Evolutionary conservation across 169 alveolate genomes (phyloP), one percentile per base, ranked within the genome.

Genomic region (Plasmodium vinckei): DNA sequence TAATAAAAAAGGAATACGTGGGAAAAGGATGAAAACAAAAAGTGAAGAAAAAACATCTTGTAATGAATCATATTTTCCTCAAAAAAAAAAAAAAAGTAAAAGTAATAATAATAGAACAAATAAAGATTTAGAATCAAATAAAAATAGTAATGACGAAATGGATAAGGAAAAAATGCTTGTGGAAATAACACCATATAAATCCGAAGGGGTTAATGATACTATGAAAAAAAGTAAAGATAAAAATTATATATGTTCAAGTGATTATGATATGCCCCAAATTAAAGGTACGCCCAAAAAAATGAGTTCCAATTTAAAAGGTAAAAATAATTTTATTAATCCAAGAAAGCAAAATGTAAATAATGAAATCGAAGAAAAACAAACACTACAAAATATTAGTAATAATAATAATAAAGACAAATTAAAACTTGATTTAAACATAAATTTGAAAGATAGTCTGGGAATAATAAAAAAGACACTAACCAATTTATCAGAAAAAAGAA

Each of bases 241-340:
- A 49, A 44, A 70, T 56, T 21, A 49, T 17, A 51, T 42, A 27
- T 51, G 15, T 70, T 17, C 39, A 51, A 15, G 60, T 27, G 54
- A 57, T 70, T 13, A 57, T 25, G 44, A 46, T 42, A 39, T 39
- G 17, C 15, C 46, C 9, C 42, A 46, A 56, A 51, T 13, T 15
- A 70, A 39, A 51, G 82, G 17, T 13, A 51, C 47, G 12, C n/a
- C 51, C 12, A 56, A 70, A 70, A 70, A 51, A 57, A 54, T 56
- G n/a, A 72, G 47, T 23, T 33, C 17, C 46, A 46, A 56, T 56
- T 33, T 56, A 49, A 72, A 72, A 46, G 5, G 25, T 23, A 79
- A 65, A 79, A 79, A 21, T 1, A 25, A 67, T 42, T 79, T 79
- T 79, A 59, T 79, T 51, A 79, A 79, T 39, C 89, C 89, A 69